Percentiles rank a stretch among this genome's conserved stretches.
Evolutionary conservation across 2,329 filamentous ascomycete species (phyloP).

Genomic region (Alternaria viburni): DNA sequence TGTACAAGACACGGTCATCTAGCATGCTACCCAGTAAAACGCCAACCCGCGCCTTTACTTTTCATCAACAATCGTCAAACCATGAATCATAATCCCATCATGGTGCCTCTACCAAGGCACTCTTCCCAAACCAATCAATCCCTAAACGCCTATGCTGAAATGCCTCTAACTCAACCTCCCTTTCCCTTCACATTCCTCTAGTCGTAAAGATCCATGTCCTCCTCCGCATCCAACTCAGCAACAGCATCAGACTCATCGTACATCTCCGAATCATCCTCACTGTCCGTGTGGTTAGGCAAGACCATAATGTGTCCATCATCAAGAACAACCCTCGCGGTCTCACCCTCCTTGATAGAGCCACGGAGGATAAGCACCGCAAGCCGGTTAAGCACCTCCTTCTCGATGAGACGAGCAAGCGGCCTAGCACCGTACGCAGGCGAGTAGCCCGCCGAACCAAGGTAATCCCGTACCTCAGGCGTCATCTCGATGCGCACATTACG

Average conservation of each 20-base stretch:
- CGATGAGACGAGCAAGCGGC: slow-evolving; percentile 86
- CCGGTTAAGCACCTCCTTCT: slow-evolving; percentile 95
- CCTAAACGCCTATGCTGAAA: slow-evolving; percentile 19
- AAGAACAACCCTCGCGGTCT: slow-evolving; percentile 79
- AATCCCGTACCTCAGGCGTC: slow-evolving; percentile 86
- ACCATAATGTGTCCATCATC: slow-evolving; percentile 81
- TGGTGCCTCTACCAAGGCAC: slow-evolving; percentile 2
- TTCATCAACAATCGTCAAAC: slow-evolving; percentile 2
- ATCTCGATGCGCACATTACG: slow-evolving; percentile 87
- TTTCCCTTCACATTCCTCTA: slow-evolving; percentile 50
- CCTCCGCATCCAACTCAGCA: slow-evolving; percentile 66
- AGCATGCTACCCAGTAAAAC: not conserved
- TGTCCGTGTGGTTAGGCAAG: slow-evolving; percentile 78
- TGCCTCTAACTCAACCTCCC: not conserved
- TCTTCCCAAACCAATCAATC: not conserved
- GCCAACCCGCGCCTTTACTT: slow-evolving; percentile 1
- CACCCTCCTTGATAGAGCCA: slow-evolving; percentile 83
- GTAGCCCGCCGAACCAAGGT: slow-evolving; percentile 89
- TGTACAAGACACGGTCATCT: slow-evolving; percentile 8
- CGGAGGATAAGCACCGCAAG: slow-evolving; percentile 90
- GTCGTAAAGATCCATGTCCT: slow-evolving; percentile 70
- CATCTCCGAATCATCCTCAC: slow-evolving; percentile 74
- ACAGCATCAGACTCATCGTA: slow-evolving; percentile 76
- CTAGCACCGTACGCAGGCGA: slow-evolving; percentile 94
- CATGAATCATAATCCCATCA: slow-evolving; percentile 11